Conservation (phyloP, 176 grass and related monocot genomes). For the Tillandsia fasciculata region DNA sequence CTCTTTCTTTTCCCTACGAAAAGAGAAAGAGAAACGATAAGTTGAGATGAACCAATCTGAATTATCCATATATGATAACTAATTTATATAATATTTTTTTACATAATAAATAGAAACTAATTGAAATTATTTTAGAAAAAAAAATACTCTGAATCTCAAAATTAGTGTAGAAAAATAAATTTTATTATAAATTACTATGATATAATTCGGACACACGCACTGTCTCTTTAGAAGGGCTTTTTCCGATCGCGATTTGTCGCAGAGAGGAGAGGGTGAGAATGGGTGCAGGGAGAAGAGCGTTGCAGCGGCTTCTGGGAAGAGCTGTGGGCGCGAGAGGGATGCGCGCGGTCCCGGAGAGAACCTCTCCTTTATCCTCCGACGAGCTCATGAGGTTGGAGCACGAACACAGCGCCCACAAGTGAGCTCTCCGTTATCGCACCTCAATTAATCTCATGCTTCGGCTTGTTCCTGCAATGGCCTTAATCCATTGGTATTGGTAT, state of each 20-base stretch:
- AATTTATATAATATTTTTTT: background rate
- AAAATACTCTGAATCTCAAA: background rate
- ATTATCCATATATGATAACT: background rate
- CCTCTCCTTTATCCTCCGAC: constrained; percentile 48
- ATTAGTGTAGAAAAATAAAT: no score
- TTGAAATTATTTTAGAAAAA: no score
- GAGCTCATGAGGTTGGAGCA: constrained; percentile 80
- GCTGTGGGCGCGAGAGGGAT: constrained; percentile 16
- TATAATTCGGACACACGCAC: no score
- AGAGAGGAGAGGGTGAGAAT: constrained; percentile 10
- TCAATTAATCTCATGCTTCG: background rate
- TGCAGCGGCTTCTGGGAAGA: constrained; percentile 28
- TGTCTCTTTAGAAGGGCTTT: background rate
- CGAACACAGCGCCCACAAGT: constrained; percentile 82
- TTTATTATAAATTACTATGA: background rate
- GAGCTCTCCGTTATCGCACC: background rate
- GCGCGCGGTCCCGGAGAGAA: constrained; percentile 24
- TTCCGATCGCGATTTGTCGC: background rate
- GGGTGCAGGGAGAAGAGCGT: constrained; percentile 27
- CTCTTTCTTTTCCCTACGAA: background rate
- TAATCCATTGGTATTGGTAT: background rate
- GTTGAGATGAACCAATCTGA: background rate
- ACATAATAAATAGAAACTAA: background rate
- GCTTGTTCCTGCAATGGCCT: constrained; percentile 3
- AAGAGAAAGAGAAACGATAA: background rate